Evolutionary conservation across 805 yeast genomes (phyloP).

Genomic region (Wickerhamomyces sydowiorum): DNA sequence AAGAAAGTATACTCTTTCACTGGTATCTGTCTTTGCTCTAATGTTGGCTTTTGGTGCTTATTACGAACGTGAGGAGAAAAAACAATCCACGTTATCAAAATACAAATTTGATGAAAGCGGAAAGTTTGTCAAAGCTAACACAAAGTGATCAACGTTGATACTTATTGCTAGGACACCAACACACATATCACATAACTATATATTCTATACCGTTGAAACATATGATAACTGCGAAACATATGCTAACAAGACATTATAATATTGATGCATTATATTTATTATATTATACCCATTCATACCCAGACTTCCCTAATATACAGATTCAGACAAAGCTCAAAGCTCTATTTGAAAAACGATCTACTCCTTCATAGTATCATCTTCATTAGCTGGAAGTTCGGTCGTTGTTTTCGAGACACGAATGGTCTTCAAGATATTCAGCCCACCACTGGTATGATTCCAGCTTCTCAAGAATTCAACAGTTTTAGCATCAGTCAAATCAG

Average conservation of each 20-base stretch:
- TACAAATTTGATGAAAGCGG: neutral
- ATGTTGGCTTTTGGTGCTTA: constrained; percentile 3
- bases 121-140: neutral
- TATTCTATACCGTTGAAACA: no score
- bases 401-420: constrained; percentile 20
- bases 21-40: neutral
- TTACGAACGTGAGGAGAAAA: constrained; percentile 7
- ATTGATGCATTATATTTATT: neutral
- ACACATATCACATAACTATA: no score
- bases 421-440: constrained; percentile 52
- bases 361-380: constrained; percentile 11
- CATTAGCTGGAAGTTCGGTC: constrained; percentile 4
- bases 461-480: constrained; percentile 55
- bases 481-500: constrained; percentile 58
- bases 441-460: constrained; percentile 86
- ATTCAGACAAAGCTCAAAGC: no score
- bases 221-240: neutral
- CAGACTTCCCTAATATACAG: constrained; percentile 1
- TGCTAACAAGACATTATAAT: neutral
- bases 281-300: neutral
- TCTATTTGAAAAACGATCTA: neutral
- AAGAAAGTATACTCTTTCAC: constrained; percentile 1
- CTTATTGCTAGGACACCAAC: no score
- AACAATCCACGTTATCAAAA: constrained; percentile 3
- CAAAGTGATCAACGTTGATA: no score